Evolutionary conservation across 441 rosid species (phyloP).

Genomic region (Flueggea neowawraea): DNA sequence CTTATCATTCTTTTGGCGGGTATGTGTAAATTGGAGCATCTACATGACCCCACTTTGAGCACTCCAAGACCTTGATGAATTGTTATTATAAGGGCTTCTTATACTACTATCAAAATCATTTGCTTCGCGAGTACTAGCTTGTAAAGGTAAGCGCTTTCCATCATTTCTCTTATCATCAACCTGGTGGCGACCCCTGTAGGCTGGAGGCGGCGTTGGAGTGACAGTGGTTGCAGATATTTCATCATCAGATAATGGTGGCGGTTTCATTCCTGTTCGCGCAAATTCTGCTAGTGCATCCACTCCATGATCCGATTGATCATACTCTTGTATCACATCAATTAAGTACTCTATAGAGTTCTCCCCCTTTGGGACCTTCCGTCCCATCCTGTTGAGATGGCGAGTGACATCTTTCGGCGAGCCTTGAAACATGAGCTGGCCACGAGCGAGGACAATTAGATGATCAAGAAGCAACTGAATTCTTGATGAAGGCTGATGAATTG

Average conservation of each 20-base stretch:
- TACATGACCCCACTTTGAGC: slow-evolving; percentile 38
- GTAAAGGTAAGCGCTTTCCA: slow-evolving; percentile 27
- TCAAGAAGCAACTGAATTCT: slow-evolving; percentile 56
- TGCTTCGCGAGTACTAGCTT: slow-evolving; percentile 11
- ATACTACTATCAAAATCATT: slow-evolving; percentile 41
- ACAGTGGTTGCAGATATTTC: slow-evolving; percentile 26
- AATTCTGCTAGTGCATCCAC: slow-evolving; percentile 52
- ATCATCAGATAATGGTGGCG: slow-evolving; percentile 34
- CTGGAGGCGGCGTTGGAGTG: slow-evolving; percentile 16
- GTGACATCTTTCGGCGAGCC: slow-evolving; percentile 51
- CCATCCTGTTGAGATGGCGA: slow-evolving; percentile 51
- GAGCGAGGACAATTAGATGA: slow-evolving; percentile 58
- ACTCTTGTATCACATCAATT: slow-evolving; percentile 59
- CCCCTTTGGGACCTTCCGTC: slow-evolving; percentile 49
- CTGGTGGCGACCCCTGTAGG: neutral
- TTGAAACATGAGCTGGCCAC: slow-evolving; percentile 69
- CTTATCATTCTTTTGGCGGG: slow-evolving; percentile 28
- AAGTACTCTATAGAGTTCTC: slow-evolving; percentile 56
- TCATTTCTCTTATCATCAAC: neutral
- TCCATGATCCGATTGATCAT: slow-evolving; percentile 54
- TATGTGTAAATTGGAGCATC: slow-evolving; percentile 42
- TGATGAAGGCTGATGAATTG: slow-evolving; percentile 68
- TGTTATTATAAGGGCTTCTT: slow-evolving; percentile 41
- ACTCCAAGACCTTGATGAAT: slow-evolving; percentile 40
- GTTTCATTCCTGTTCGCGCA: slow-evolving; percentile 48